Evolutionary conservation across 1,284 basidiomycete genomes (phyloP), one percentile per base, ranked within the genome.

Genomic region (Laetiporus sulphureus): DNA sequence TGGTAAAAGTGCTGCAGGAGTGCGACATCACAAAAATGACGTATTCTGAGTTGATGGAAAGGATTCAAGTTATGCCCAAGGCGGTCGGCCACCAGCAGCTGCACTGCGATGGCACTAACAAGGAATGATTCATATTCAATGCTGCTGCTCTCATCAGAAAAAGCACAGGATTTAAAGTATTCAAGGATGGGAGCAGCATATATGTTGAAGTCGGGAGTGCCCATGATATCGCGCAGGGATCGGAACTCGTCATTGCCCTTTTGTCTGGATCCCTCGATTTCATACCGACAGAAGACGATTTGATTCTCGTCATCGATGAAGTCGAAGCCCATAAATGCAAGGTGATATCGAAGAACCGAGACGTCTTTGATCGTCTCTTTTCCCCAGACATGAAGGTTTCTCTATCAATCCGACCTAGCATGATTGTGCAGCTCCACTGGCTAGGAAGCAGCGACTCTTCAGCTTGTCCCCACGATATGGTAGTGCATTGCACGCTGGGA

Each of bases 161-260:
- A 8, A 31, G 8, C 15, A 22, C 5, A 36, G 22, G 16, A n/a
- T 38, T 36, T 30, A 18, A 18, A 12, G 25, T 32, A 7, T 19
- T 25, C 18, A 29, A 39, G 11, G 10, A 29, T n/a, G 32, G 15
- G 6, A 7, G 16, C 15, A 20, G 24, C 16, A 34, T 12, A 15
- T 5, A 19, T 19, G 35, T 46, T n/a, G 34, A 49, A 18, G 44
- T 44, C 12, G 47, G 47, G 8, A 37, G 20, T 6, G 38, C 46
- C 13, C 44, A 49, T 10, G 47, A 44, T 10, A 34, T 46, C 20
- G 33, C 32, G 2, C 36, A 31, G 10, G 47, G 44, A n/a, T 40
- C 37, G n/a, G 44, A 40, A 15, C 46, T 49, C 35, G 19, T 16
- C 12, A 20, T 46, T n/a, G n/a, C n/a, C n/a, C n/a, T n/a, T n/a